These are phyloP conservation scores for Umbelopsis sp. DNA, from an alignment of 371 early-diverging fungal species.

Conservation along the genomic window DNA sequence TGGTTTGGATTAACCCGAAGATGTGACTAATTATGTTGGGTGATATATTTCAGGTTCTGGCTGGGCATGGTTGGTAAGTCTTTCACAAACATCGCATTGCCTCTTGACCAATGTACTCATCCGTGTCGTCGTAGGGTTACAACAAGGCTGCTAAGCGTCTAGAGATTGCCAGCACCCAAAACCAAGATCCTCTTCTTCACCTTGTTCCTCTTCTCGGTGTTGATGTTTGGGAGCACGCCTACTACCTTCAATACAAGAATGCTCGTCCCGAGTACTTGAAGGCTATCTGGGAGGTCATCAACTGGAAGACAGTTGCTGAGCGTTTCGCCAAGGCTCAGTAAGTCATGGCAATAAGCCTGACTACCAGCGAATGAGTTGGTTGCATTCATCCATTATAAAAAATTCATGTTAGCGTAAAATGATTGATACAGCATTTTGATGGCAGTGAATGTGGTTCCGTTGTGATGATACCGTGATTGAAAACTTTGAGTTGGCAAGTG, in stretches of 20 bases:
- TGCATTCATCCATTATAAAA: not conserved
- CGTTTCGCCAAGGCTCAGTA: slow-evolving; percentile 74
- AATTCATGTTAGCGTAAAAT: no score
- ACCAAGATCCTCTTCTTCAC: slow-evolving; percentile 91
- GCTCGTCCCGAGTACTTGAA: slow-evolving; percentile 94
- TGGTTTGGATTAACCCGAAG: not conserved
- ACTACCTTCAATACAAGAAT: slow-evolving; percentile 98
- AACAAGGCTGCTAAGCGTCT: slow-evolving; percentile 79
- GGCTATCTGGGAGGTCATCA: slow-evolving; percentile 95
- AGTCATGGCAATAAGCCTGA: not conserved
- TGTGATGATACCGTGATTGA: no score
- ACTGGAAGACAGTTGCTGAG: slow-evolving; percentile 95
- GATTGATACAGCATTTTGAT: no score
- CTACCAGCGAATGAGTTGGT: not conserved
- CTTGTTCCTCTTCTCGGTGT: slow-evolving; percentile 89
- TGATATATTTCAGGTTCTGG: slow-evolving; percentile 70
- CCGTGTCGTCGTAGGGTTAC: slow-evolving; percentile 61
- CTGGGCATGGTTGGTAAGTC: slow-evolving; percentile 95
- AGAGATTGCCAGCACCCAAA: slow-evolving; percentile 88
- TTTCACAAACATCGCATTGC: slow-evolving; percentile 18
- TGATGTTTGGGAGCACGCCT: slow-evolving; percentile 99
- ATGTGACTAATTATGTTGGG: slow-evolving; percentile 5
- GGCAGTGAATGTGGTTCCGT: no score
- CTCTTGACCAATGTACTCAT: not conserved
- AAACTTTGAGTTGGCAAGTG: no score